Evolutionary conservation across 768 basidiomycete species (phyloP), one percentile per base, ranked within the genome.

Genomic region (Infundibulicybe gibba): DNA sequence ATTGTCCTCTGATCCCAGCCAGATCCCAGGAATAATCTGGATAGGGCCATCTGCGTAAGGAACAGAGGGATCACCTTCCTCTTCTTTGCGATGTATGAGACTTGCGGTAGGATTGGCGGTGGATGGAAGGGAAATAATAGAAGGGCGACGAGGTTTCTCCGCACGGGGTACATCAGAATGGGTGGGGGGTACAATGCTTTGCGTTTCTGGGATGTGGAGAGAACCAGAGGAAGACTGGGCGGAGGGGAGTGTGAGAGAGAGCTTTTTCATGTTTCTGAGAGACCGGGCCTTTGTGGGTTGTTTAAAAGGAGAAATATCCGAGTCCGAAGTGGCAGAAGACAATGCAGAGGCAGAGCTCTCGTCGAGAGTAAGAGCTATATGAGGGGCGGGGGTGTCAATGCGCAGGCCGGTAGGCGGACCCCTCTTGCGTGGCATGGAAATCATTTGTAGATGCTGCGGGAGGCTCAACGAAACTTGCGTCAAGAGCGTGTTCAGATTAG

Each of bases 1-100:
- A 55, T 94, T 94, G 66, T 93, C 91, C 64, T 94, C 91, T 47
- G 89, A 89, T 52, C 93, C 94, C 9, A 95, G 80, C 85, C 86
- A 95, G 48, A 95, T 73, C 42, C 85, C 81, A 2, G 92, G 92
- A 40, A 94, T 74, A 57, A 97, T 73, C 65, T 94, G 85, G 12
- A 87, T 67, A 39, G 93, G 94, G 13, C 93, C 93, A 56, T 86
- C 75, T 3, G 74, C 60, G 61, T 97, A 97, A 5, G 93, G 88
- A 2, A 77, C 68, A 19, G 81, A 68, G 8, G 80, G 77, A 0
- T 79, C 77, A 40, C 67, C 68, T 32, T 82, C 84, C 57, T 85
- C 86, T 49, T 81, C 85, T 53, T 75, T 83, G 57, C 83, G 79
- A 52, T 81, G 77, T 17, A 83, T 59, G 40, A 77, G 69, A 17